These are phyloP conservation scores for Phaeosphaeria sp. DNA, from an alignment of 2,329 filamentous ascomycete species.

Conservation along the genomic window DNA sequence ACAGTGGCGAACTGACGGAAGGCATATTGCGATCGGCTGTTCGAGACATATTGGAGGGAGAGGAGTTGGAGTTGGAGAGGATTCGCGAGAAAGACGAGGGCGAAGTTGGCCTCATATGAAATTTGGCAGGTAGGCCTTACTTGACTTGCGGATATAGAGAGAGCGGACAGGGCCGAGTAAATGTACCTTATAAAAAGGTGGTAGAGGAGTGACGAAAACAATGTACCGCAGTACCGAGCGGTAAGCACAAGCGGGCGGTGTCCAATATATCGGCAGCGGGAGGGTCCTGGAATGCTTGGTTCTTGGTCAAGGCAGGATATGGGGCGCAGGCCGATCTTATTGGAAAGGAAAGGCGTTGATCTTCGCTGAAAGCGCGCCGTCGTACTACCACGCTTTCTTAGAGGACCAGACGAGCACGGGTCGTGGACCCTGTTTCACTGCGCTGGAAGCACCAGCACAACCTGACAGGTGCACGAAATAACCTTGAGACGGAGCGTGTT, in stretches of 20 bases:
- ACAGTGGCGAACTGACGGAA: neutral
- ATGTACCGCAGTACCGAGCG: constrained; percentile 17
- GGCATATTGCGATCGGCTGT: constrained; percentile 16
- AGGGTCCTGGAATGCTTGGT: constrained; percentile 40
- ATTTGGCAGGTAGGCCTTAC: constrained; percentile 30
- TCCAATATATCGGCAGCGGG: constrained; percentile 42
- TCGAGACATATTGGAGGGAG: constrained; percentile 35
- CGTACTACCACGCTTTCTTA: constrained; percentile 30
- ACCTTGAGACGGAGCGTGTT: constrained; percentile 36
- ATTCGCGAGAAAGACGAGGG: constrained; percentile 26
- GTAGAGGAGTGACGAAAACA: constrained; percentile 10
- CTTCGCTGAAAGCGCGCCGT: constrained; percentile 36
- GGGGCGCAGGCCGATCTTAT: constrained; percentile 35
- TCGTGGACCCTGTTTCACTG: constrained; percentile 38
- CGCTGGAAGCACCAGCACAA: constrained; percentile 19
- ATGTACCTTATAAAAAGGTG: constrained; percentile 5
- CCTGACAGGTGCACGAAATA: constrained; percentile 26
- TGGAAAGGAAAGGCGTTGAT: constrained; percentile 42
- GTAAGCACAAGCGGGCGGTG: constrained; percentile 30
- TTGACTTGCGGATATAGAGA: constrained; percentile 9
- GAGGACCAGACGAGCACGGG: constrained; percentile 28
- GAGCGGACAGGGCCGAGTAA: constrained; percentile 10
- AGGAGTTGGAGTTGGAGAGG: constrained; percentile 22
- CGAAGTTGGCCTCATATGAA: constrained; percentile 37
- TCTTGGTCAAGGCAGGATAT: constrained; percentile 14